phyloP scores from a whole-genome alignment of 2,329 filamentous ascomycete genomes.

The Colletotrichum abscissum region DNA sequence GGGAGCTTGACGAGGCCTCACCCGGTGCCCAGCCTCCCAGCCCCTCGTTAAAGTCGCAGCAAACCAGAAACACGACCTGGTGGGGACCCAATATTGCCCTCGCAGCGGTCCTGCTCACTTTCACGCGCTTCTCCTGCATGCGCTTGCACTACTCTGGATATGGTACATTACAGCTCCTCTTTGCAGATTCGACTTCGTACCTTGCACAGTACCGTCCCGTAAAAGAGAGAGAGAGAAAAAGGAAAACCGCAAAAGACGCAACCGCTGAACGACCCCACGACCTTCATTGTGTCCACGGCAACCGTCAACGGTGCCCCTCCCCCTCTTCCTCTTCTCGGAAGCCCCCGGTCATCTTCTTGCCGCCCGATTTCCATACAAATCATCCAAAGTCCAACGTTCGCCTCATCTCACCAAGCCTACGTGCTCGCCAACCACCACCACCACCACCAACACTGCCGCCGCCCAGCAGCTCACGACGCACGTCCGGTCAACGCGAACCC shows the following conservation, averaged over 20 bases:
- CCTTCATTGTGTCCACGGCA: constrained; percentile 21
- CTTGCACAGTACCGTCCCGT: not conserved
- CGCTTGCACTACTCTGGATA: constrained; percentile 9
- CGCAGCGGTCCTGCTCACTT: constrained; percentile 3
- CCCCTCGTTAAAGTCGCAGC: constrained; percentile 14
- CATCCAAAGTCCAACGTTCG: constrained; percentile 1
- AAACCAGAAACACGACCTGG: constrained; percentile 20
- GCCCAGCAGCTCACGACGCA: not conserved
- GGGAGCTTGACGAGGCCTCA: constrained; percentile 11
- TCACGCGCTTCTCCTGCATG: constrained; percentile 18
- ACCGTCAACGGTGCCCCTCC: constrained; percentile 20
- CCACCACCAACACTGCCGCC: not conserved
- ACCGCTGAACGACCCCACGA: constrained; percentile 12
- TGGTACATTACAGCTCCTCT: not conserved
- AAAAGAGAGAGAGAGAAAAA: not conserved
- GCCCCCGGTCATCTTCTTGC: constrained; percentile 19
- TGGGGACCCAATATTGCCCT: constrained; percentile 16
- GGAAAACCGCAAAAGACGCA: constrained; percentile 7
- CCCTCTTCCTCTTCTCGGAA: constrained; percentile 18
- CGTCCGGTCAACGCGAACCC: constrained; percentile 11
- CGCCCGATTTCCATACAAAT: constrained; percentile 32
- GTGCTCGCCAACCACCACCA: not conserved
- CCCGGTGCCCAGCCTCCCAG: constrained; percentile 14
- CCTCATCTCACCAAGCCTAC: constrained; percentile 8
- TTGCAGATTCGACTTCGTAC: not conserved